These are phyloP conservation scores for Fusarium denticulatum DNA, from an alignment of 2,329 filamentous ascomycete species.

Conservation along the genomic window DNA sequence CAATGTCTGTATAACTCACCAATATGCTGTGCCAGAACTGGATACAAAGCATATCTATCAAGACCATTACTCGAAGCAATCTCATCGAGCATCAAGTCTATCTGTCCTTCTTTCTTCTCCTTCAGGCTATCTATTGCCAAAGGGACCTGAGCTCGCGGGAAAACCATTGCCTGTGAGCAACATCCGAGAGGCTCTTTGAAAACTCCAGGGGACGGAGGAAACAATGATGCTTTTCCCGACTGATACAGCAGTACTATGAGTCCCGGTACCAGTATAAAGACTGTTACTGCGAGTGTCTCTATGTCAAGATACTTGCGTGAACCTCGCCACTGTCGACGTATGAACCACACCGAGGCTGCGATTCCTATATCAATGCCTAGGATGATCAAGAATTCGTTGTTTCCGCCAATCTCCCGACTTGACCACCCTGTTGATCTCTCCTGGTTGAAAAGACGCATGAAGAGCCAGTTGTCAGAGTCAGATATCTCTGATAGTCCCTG, in stretches of 20 bases:
- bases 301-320: not conserved
- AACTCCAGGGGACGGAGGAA: not conserved
- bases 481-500: not conserved
- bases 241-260: conserved; percentile 13
- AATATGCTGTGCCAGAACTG: conserved; percentile 19
- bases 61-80: not conserved
- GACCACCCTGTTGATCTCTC: conserved; percentile 16
- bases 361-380: not conserved
- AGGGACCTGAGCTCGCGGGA: not conserved
- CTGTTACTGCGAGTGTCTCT: not conserved
- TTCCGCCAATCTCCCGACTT: conserved; percentile 11
- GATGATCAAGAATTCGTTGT: conserved; percentile 10
- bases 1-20: not conserved
- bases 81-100: conserved; percentile 19
- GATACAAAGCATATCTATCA: conserved; percentile 18
- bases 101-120: not conserved
- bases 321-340: not conserved
- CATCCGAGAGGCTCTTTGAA: conserved; percentile 24
- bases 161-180: conserved; percentile 24
- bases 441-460: conserved; percentile 22
- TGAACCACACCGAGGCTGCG: not conserved
- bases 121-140: not conserved
- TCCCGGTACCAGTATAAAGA: conserved; percentile 12
- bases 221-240: conserved; percentile 18
- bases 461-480: not conserved